Conservation (phyloP, 352 stramenopile species). For the Globisporangium rhizosaccharum region DNA sequence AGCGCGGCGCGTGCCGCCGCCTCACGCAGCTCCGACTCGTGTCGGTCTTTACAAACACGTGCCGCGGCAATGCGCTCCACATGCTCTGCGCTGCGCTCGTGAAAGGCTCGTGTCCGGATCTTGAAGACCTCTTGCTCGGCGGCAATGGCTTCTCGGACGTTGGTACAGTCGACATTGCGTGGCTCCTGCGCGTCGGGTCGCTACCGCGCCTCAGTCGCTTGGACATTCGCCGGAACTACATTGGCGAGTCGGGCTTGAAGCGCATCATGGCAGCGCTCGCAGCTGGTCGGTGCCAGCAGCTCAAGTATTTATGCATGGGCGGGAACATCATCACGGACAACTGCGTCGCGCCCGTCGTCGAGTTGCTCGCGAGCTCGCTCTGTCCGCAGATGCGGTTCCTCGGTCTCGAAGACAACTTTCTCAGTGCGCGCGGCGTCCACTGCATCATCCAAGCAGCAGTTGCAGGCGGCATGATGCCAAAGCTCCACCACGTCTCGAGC, state of each 20-base stretch:
- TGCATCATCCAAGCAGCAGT: slow-evolving; percentile 54
- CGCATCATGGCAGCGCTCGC: slow-evolving; percentile 32
- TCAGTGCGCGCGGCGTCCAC: slow-evolving; percentile 56
- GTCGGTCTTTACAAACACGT: slow-evolving; percentile 72
- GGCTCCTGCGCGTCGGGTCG: slow-evolving; percentile 28
- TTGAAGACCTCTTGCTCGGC: slow-evolving; percentile 54
- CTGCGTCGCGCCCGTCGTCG: slow-evolving; percentile 44
- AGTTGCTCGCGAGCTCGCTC: slow-evolving; percentile 23
- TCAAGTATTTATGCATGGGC: slow-evolving; percentile 72
- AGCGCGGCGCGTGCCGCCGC: slow-evolving; percentile 25
- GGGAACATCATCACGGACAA: slow-evolving; percentile 82
- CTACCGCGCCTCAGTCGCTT: slow-evolving; percentile 37
- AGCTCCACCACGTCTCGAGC: slow-evolving; percentile 44
- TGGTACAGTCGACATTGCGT: slow-evolving; percentile 39
- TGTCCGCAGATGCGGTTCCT: slow-evolving; percentile 62
- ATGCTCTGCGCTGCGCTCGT: slow-evolving; percentile 36
- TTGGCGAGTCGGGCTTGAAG: slow-evolving; percentile 52
- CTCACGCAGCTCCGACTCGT: slow-evolving; percentile 59
- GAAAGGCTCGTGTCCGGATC: slow-evolving; percentile 36
- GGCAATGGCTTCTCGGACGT: slow-evolving; percentile 65
- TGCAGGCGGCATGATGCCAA: slow-evolving; percentile 33
- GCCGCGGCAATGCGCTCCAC: slow-evolving; percentile 35
- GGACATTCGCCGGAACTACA: slow-evolving; percentile 68
- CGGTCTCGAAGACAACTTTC: slow-evolving; percentile 78
- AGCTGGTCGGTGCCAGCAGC: slow-evolving; percentile 17